Conservation (phyloP, 2,329 filamentous ascomycete species). For the Dothistroma septosporum region DNA sequence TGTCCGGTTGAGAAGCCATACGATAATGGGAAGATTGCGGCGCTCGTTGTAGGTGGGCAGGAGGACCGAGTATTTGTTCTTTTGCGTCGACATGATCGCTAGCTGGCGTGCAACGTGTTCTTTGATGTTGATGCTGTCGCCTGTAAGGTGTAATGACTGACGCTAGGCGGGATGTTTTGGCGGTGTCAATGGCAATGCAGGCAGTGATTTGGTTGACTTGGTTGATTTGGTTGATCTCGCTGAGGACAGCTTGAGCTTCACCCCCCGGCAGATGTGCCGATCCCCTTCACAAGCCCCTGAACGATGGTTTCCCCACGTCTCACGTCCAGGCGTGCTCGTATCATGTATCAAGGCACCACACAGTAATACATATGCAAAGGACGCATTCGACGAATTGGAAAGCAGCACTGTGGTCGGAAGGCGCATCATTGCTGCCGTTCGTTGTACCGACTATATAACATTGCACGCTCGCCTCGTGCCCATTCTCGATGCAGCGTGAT, state of each 20-base stretch:
- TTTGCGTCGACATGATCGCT: conserved; percentile 41
- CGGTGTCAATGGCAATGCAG: background rate
- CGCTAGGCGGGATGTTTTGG: conserved; percentile 11
- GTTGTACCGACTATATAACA: conserved; percentile 1
- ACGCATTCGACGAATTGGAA: background rate
- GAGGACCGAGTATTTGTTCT: conserved; percentile 96
- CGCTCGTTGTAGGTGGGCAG: conserved; percentile 99
- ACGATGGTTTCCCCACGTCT: background rate
- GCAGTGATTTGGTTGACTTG: background rate
- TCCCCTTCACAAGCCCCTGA: background rate
- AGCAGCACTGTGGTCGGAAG: background rate
- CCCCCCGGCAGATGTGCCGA: background rate
- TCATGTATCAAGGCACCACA: background rate
- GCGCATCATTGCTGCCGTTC: background rate
- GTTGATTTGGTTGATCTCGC: background rate
- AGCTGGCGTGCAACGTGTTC: background rate
- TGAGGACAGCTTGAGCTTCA: background rate
- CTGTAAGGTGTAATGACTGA: conserved; percentile 12
- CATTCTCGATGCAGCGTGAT: background rate
- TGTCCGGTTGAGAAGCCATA: conserved; percentile 87
- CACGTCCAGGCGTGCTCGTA: background rate
- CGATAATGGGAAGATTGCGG: conserved; percentile 90
- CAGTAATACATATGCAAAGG: no score
- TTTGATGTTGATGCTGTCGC: background rate
- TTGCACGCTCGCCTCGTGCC: background rate